phyloP scores from a whole-genome alignment of 345 rosid genomes.

The Trapa bicornis region DNA sequence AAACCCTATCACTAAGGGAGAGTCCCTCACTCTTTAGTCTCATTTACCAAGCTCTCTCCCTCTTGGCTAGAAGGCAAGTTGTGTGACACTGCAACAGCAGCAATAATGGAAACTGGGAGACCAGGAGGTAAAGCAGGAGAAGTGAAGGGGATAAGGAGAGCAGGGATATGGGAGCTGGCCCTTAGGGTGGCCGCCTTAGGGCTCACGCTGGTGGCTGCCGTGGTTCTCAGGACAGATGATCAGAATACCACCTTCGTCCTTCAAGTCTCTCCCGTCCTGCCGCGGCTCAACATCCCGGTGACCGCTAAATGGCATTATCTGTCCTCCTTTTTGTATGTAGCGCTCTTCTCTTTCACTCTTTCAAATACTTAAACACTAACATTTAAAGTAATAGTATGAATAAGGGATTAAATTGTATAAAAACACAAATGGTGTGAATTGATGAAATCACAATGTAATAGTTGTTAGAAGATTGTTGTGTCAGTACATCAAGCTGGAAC shows the following conservation, averaged over 20 bases:
- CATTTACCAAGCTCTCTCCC: background rate
- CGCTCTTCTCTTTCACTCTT: background rate
- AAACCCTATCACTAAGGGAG: background rate
- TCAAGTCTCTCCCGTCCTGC: constrained; percentile 25
- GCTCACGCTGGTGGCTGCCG: constrained; percentile 37
- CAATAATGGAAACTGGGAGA: background rate
- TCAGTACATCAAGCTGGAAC: no score
- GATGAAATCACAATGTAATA: no score
- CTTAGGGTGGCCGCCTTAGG: constrained; percentile 40
- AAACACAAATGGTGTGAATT: no score
- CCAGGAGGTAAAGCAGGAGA: background rate
- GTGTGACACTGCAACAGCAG: background rate
- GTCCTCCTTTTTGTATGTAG: constrained; percentile 54
- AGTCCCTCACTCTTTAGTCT: background rate
- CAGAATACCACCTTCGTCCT: constrained; percentile 36
- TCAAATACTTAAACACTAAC: no score
- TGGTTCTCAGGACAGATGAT: constrained; percentile 34
- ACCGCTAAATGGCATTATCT: constrained; percentile 43
- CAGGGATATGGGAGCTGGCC: constrained; percentile 6
- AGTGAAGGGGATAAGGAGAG: background rate
- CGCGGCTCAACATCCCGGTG: constrained; percentile 38
- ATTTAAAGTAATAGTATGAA: no score
- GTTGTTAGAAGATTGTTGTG: no score
- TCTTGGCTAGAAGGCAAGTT: background rate
- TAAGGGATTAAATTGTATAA: no score